Base-by-base conservation (phyloP, 768 basidiomycete genomes). In the Amanita pseudoporphyria region DNA sequence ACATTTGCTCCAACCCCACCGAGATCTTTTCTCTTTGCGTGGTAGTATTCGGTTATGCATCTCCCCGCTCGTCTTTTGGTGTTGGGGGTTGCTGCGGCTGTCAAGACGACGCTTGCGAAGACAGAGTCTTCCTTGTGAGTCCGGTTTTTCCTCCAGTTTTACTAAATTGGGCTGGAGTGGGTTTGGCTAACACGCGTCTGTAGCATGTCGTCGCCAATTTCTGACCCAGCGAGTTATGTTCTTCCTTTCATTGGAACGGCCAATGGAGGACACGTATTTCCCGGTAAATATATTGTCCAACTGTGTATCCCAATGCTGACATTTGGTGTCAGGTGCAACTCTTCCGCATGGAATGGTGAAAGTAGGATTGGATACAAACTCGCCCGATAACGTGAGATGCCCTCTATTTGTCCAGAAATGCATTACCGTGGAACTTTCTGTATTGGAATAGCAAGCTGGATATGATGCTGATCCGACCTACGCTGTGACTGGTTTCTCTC, bases 261-360 rank as follows among this genome's bases (percentile, higher is more conserved):
- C 1, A 78, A 79, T 52, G 80, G 78, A 12, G 82, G 82, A 0
- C 79, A 84, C 63, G 75, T 76, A 9, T 82, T 82, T 57, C 80
- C 81, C 48, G 81, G 81, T 78, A 49, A 16, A 65, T n/a, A 52
- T 9, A 24, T 7, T 46, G 33, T 33, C 30, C 30, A 44, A 43
- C 32, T 24, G 26, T 22, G 35, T 13, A 44, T n/a, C 2, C 9
- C 38, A 12, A 12, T 44, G 33, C 44, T 14, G 36, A 3, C 19
- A n/a, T 42, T 18, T 32, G 46, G 16, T 10, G n/a, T 32, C 18
- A 79, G 81, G 81, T 37, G 80, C 78, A 0, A 82, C 78, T 2
- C 57, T 80, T 18, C 82, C 82, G 2, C 80, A 82, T 62, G 81
- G 82, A n/a, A 79, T 82, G 81, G 71, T 77, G 13, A 84, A 84